Base-by-base conservation (phyloP, 73 alveolate genomes). In the Diophrys sp. region DNA sequence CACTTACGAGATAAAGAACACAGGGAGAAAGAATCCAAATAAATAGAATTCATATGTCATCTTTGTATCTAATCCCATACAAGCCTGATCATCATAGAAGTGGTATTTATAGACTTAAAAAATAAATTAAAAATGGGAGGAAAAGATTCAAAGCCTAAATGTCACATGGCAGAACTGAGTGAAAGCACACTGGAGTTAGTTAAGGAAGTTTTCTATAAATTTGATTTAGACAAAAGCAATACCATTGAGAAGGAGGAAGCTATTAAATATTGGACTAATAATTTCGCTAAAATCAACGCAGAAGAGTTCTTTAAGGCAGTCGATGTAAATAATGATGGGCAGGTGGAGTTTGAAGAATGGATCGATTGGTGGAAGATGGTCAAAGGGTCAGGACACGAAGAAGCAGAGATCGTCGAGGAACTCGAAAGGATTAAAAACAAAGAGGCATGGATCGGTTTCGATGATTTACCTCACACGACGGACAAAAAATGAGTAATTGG, bases 281-380 rank as follows among this genome's bases (percentile, higher is more conserved):
- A 73, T 53, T 89, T 80, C 70, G 92, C 92, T 0, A 89, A 89
- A 77, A 81, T 89, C 67, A 79, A 85, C 53, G 87, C 96, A 27
- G 33, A 73, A 18, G 96, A 77, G 79, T 77, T 89, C 68, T 89
- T 89, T 78, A 75, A 89, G 30, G 77, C 84, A 33, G 96, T 89
- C 62, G 96, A 91, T 78, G 71, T 72, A 55, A 88, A 91, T 79
- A 77, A 79, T 54, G 95, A 91, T 78, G 95, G 94, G 75, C 57
- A 84, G 73, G 84, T 91, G 26, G 85, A 76, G 76, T 71, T 62
- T 62, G 93, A 88, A 24, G 97, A 91, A 80, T 91, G 92, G 91
- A 80, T 91, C 14, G 97, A 87, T 71, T 91, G 89, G 81, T 91
- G 97, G 97, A 56, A 77, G 83, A 83, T 84, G 31, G 97, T 91